Evolutionary conservation across 108 stramenopile species (phyloP).

Genomic region (Mediolabrus comicus): DNA sequence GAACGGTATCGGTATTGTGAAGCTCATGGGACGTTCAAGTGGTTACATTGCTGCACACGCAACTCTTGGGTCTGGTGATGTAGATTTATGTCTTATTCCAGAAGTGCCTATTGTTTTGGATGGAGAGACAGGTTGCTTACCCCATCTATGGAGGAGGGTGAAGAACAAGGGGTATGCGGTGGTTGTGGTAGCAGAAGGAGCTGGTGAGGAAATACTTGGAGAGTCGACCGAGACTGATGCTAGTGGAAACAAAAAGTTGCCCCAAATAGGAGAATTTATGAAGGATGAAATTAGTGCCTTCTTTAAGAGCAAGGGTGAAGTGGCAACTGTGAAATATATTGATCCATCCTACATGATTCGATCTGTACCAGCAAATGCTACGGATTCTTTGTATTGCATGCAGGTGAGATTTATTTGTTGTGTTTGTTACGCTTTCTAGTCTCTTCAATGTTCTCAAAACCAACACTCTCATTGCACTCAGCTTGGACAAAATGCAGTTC

Average conservation of each 20-base stretch:
- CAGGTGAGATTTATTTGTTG: constrained; percentile 30
- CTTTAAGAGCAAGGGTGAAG: constrained; percentile 75
- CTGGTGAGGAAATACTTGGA: constrained; percentile 95
- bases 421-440: background rate
- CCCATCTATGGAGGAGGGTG: constrained; percentile 80
- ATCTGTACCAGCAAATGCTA: constrained; percentile 93
- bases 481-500: constrained; percentile 93
- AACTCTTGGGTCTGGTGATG: constrained; percentile 88
- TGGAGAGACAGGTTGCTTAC: constrained; percentile 89
- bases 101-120: constrained; percentile 95
- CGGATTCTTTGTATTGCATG: constrained; percentile 96
- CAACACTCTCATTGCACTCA: too few species aligned
- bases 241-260: constrained; percentile 94
- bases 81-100: constrained; percentile 95
- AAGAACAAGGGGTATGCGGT: constrained; percentile 96
- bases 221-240: constrained; percentile 88
- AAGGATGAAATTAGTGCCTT: constrained; percentile 70
- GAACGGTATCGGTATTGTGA: constrained; percentile 95
- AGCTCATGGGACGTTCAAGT: constrained; percentile 94
- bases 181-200: constrained; percentile 97
- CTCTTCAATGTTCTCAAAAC: background rate
- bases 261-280: constrained; percentile 92
- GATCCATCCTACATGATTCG: constrained; percentile 98
- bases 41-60: constrained; percentile 95
- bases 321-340: constrained; percentile 89